Conservation (phyloP, 2,329 filamentous ascomycete species). For the Ophiostoma quercus region DNA sequence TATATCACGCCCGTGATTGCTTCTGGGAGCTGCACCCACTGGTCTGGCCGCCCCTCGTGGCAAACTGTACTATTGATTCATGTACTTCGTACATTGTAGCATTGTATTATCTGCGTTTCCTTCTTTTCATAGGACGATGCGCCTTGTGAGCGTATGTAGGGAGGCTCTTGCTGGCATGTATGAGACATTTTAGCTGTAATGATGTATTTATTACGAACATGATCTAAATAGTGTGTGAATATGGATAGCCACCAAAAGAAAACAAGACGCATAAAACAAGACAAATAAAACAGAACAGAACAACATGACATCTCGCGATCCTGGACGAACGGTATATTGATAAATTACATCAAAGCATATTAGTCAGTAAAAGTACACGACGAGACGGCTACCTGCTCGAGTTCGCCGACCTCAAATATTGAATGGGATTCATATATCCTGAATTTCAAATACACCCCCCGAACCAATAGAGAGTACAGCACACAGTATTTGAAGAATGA, state of each 20-base stretch:
- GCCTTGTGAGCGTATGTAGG: background rate
- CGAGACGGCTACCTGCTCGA: constrained; percentile 3
- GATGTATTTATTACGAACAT: background rate
- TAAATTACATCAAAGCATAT: background rate
- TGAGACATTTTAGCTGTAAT: constrained; percentile 10
- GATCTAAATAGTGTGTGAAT: background rate
- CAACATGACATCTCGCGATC: background rate
- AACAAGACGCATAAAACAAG: background rate
- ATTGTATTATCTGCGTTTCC: background rate
- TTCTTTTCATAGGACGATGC: background rate
- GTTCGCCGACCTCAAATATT: constrained; percentile 2
- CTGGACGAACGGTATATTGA: background rate
- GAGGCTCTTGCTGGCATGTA: background rate
- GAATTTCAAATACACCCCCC: background rate
- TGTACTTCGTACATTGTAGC: background rate
- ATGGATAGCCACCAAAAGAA: background rate
- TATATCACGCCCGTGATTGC: background rate
- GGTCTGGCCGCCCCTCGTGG: background rate
- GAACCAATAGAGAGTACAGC: constrained; percentile 4
- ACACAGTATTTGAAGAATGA: background rate
- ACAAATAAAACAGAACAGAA: background rate
- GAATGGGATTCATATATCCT: background rate
- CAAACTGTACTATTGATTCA: background rate
- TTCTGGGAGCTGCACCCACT: background rate
- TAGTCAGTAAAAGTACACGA: background rate